Base-by-base conservation (phyloP, 2,329 filamentous ascomycete species). In the Plenodomus biglobosus region DNA sequence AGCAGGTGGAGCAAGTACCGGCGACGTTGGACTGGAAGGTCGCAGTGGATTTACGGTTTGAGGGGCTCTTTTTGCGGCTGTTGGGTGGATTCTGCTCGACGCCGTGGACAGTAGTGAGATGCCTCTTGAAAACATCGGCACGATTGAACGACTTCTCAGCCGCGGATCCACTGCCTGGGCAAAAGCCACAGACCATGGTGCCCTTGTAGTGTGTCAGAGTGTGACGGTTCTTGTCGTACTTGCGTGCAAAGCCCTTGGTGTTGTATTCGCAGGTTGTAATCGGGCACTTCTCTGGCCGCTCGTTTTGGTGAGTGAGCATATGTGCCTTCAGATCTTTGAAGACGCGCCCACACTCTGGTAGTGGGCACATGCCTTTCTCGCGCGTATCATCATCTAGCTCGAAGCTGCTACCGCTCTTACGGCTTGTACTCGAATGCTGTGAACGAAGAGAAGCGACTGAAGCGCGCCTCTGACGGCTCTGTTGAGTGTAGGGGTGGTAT, bases 171-270 rank as follows among this genome's bases (percentile, higher is more conserved):
- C 89, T 90, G 27, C 90, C 90, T 1, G 91, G 90, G 64, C 92
- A 96, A 76, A 96, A 96, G 22, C 90, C 91, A 68, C 92, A 96
- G 19, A 96, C 90, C 92, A 96, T 96, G 40, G 89, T 96, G 35
- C 92, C 92, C 76, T 96, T 96, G 81, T 96, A 96, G 72, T 96
- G 92, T 4, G 92, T 96, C 54, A 96, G 75, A 4, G 91, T 95
- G 72, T 96, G 92, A 38, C 92, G 80, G 75, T 96, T 96, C 80
- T 95, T 95, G 78, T 96, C 92, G 70, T 96, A 96, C 75, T 96
- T 96, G 62, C 92, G 82, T 10, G 92, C 91, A 67, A 96, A 96
- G 3, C 92, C 92, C 75, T 96, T 96, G 66, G 82, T 77, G 76
- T 95, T 87, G 74, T 96, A 96, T 65, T 95, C 90, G 77, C 92